Conservation (phyloP, 331 rosid genomes). For the Erythrophleum ivorense region DNA sequence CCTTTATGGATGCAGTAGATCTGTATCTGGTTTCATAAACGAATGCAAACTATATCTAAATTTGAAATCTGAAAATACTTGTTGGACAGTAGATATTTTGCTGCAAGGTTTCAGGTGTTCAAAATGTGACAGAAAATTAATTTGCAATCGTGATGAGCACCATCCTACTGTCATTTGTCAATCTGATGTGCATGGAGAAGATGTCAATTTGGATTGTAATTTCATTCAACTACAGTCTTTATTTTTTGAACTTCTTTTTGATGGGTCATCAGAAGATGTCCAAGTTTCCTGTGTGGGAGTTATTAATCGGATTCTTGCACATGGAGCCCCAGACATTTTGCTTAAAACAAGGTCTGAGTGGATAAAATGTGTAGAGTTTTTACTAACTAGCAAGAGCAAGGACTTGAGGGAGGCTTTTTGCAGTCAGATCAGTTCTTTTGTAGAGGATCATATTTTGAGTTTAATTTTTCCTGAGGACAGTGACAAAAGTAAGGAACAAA, state of each 20-base stretch:
- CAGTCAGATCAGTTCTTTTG: slow-evolving; percentile 75
- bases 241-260: slow-evolving; percentile 76
- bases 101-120: slow-evolving; percentile 90
- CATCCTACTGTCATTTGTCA: slow-evolving; percentile 48
- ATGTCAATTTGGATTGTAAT: slow-evolving; percentile 54
- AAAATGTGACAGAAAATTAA: slow-evolving; percentile 66
- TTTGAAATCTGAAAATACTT: slow-evolving; percentile 46
- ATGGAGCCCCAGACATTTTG: slow-evolving; percentile 56
- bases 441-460: slow-evolving; percentile 61
- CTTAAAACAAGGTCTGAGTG: slow-evolving; percentile 60
- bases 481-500: slow-evolving; percentile 62
- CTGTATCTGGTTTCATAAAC: slow-evolving; percentile 47
- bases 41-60: slow-evolving; percentile 62
- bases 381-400: slow-evolving; percentile 64
- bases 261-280: slow-evolving; percentile 82
- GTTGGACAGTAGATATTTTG: slow-evolving; percentile 62
- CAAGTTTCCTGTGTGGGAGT: slow-evolving; percentile 79
- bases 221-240: slow-evolving; percentile 59
- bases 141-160: slow-evolving; percentile 40
- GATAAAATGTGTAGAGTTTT: slow-evolving; percentile 66
- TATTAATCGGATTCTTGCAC: slow-evolving; percentile 72
- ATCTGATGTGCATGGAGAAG: slow-evolving; percentile 45
- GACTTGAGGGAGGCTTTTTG: slow-evolving; percentile 86
- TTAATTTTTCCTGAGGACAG: slow-evolving; percentile 59
- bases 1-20: slow-evolving; percentile 73